Evolutionary conservation across 495 filamentous ascomycete species (phyloP), one percentile per base, ranked within the genome.

Genomic region (Lasiosphaeria ovina): DNA sequence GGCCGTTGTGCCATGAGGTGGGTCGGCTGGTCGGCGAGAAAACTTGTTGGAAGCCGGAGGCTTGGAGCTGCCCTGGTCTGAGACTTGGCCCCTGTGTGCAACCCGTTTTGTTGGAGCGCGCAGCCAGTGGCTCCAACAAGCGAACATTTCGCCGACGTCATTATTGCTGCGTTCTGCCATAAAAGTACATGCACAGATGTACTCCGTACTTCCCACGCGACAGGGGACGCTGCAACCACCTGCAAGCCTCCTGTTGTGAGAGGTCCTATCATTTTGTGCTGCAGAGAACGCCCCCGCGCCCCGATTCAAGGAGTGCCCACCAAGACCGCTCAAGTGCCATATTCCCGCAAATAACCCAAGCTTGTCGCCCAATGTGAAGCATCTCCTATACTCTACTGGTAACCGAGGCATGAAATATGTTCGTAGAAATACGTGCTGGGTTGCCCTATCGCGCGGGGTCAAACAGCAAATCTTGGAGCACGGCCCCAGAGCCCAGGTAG

Each of bases 121-220:
- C 35, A 14, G 10, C 38, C 47, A 60, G 14, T 60, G 58, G 58
- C 58, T 54, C 38, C 35, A 54, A 16, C 58, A 60, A 60, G 58
- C 58, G 58, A 52, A 24, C 38, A 54, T 53, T 47, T 60, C 58
- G 35, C 58, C 58, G 58, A 60, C 58, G 58, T 60, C 58, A 60
- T 60, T 59, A 35, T 42, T n/a, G 3, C 9, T 54, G 44, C 35
- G 35, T 35, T n/a, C n/a, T 3, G 4, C 5, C 16, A 31, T 50
- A 51, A 7, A 6, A 51, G 32, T 24, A 24, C 24, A 24, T 24
- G 24, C 24, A 24, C 24, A 24, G 24, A 24, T 24, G 24, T 24
- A 24, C 24, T 2, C 24, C 24, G 49, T 51, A 31, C 49, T 51
- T 47, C 44, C 6, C 44, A 35, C 17, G 49, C 16, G 49, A 35